Conservation (phyloP, 2,329 filamentous ascomycete genomes). For the Pseudogymnoascus sp. region DNA sequence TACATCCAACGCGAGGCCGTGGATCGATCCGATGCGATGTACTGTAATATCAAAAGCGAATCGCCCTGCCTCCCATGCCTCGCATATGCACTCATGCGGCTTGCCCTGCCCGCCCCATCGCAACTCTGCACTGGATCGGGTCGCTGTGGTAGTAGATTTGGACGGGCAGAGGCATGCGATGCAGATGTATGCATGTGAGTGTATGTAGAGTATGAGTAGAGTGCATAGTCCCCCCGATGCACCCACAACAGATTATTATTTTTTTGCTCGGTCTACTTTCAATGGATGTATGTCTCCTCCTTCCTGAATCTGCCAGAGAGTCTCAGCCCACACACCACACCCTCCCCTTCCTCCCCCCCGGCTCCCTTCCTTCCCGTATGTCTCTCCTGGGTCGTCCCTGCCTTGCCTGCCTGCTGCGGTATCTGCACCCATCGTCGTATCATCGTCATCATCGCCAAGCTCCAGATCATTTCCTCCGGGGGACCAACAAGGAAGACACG, state of each 20-base stretch:
- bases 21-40: background rate
- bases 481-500: background rate
- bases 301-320: background rate
- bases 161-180: background rate
- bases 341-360: background rate
- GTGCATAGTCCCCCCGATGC: background rate
- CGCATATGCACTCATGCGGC: background rate
- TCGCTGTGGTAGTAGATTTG: background rate
- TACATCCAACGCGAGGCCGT: slow-evolving; percentile 4
- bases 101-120: background rate
- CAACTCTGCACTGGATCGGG: background rate
- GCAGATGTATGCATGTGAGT: background rate
- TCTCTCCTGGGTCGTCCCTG: background rate
- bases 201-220: background rate
- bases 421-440: background rate
- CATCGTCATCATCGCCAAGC: slow-evolving; percentile 4
- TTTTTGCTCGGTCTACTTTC: background rate
- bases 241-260: background rate
- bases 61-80: background rate
- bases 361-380: background rate
- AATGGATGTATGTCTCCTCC: background rate
- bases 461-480: slow-evolving; percentile 1
- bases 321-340: background rate
- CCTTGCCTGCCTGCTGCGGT: background rate
- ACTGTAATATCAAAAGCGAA: background rate